Conservation (phyloP, 2,329 filamentous ascomycete genomes). For the Leptographium lundbergii region DNA sequence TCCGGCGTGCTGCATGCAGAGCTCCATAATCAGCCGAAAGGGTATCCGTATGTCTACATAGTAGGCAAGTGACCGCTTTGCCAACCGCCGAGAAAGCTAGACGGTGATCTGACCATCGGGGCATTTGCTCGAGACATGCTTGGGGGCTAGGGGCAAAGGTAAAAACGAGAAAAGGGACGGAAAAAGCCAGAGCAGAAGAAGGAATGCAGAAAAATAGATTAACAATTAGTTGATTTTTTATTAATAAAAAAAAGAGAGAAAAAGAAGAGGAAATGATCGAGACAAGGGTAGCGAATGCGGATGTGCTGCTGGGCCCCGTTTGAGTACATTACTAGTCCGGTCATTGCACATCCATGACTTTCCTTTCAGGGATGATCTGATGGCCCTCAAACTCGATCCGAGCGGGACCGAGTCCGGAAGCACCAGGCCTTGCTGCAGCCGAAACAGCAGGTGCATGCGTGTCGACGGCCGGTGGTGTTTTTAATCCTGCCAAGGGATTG, state of each 20-base stretch:
- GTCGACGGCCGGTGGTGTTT: background rate
- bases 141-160: background rate
- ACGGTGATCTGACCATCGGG: background rate
- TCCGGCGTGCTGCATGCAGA: background rate
- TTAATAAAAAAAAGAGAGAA: background rate
- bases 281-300: background rate
- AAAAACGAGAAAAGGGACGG: background rate
- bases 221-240: too few relatives aligned
- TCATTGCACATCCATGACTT: background rate
- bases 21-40: background rate
- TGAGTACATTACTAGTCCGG: background rate
- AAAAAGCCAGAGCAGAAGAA: too few relatives aligned
- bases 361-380: background rate
- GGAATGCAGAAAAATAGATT: background rate
- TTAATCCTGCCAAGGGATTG: too few relatives aligned
- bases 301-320: background rate
- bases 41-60: background rate
- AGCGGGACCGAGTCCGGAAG: background rate
- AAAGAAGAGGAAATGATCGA: background rate
- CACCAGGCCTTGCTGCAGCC: constrained; percentile 3
- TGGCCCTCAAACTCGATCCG: background rate
- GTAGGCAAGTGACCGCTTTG: background rate
- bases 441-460: constrained; percentile 3
- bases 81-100: background rate
- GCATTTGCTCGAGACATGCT: background rate